Evolutionary conservation across 2,329 filamentous ascomycete species (phyloP).

Genomic region (Leptographium wingfieldii): DNA sequence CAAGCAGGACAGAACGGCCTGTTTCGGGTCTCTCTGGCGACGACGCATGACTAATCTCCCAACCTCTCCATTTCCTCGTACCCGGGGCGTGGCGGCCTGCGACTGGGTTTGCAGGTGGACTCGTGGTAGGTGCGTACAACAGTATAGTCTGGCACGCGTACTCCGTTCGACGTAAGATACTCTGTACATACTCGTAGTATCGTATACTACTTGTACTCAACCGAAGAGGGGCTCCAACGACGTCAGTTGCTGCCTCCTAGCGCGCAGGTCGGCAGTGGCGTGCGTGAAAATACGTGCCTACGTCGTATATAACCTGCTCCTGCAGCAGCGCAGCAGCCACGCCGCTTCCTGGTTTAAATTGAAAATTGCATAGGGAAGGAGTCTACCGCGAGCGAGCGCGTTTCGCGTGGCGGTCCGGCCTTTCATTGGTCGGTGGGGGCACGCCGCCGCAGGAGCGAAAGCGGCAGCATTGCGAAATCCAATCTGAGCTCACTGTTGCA

Average conservation of each 20-base stretch:
- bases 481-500: not conserved
- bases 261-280: not conserved
- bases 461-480: not conserved
- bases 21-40: too few species aligned
- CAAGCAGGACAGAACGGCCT: too few species aligned
- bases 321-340: not conserved
- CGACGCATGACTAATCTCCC: not conserved
- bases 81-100: too few species aligned
- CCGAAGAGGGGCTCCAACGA: not conserved
- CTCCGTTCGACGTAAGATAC: not conserved
- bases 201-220: not conserved
- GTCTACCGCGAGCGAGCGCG: not conserved
- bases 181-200: too few species aligned
- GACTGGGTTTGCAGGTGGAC: too few species aligned
- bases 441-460: not conserved
- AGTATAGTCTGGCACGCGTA: not conserved
- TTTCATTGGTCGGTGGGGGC: not conserved
- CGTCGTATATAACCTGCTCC: not conserved
- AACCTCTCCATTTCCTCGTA: not conserved
- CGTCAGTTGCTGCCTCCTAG: not conserved
- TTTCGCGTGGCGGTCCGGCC: not conserved
- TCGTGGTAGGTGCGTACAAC: not conserved
- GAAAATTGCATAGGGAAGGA: not conserved
- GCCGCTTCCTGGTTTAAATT: not conserved
- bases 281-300: not conserved